Percentiles rank a stretch among this genome's conserved stretches.
Conservation (phyloP, 371 early-diverging fungal species). For the Mucor piriformis region DNA sequence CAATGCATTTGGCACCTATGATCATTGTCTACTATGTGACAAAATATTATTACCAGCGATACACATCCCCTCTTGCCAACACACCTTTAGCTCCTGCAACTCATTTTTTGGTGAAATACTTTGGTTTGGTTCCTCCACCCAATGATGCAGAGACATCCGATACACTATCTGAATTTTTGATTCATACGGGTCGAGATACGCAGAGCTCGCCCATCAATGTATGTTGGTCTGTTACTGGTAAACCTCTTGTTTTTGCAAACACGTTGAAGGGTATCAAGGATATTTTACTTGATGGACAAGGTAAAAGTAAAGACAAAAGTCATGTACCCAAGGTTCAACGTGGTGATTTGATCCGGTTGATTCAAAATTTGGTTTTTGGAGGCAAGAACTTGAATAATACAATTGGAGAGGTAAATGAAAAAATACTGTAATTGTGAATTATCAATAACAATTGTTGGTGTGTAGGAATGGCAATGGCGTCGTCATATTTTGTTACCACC, state of each 20-base stretch:
- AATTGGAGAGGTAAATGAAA: conserved; percentile 40
- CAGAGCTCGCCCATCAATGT: conserved; percentile 39
- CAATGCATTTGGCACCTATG: not conserved
- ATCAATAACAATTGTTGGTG: not conserved
- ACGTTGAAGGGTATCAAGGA: conserved; percentile 48
- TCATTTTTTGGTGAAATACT: conserved; percentile 35
- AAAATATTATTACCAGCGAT: conserved; percentile 29
- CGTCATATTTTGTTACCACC: conserved; percentile 49
- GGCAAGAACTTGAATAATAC: conserved; percentile 48
- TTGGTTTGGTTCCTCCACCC: conserved; percentile 51
- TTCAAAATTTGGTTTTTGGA: conserved; percentile 54
- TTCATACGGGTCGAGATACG: conserved; percentile 37
- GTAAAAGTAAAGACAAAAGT: conserved; percentile 23
- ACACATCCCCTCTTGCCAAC: conserved; percentile 28
- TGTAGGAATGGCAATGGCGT: conserved; percentile 57
- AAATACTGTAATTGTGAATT: not conserved
- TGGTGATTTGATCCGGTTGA: conserved; percentile 42
- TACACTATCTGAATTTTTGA: conserved; percentile 39
- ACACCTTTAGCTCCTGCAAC: conserved; percentile 33
- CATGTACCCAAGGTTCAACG: conserved; percentile 35
- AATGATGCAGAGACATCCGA: conserved; percentile 30
- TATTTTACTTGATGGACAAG: conserved; percentile 48
- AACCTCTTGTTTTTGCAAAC: conserved; percentile 45
- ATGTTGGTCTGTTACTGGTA: conserved; percentile 45
- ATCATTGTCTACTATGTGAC: not conserved